phyloP scores from a whole-genome alignment of 164 flowering plant species.

The Pachysandra terminalis region DNA sequence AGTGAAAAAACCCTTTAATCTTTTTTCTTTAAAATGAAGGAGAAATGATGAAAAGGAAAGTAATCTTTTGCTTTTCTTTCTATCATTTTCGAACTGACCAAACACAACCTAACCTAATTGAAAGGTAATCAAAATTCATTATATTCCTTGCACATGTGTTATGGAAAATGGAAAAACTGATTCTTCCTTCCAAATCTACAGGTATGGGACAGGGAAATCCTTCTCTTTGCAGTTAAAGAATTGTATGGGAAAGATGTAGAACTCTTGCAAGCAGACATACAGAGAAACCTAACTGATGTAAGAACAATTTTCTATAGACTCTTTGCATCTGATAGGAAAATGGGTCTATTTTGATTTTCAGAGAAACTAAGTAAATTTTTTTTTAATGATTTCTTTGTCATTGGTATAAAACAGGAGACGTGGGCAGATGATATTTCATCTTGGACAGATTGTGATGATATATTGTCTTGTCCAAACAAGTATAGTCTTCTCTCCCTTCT shows the following conservation, averaged over 20 bases:
- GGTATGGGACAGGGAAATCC: slow-evolving; percentile 99
- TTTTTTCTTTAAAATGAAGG: too few relatives aligned
- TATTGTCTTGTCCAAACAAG: slow-evolving; percentile 64
- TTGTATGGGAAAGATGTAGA: slow-evolving; percentile 64
- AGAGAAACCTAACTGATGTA: slow-evolving; percentile 70
- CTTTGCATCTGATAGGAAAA: background rate
- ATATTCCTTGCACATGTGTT: too few relatives aligned
- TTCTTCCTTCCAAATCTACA: slow-evolving; percentile 14
- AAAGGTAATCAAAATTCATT: too few relatives aligned
- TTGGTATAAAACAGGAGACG: slow-evolving; percentile 40
- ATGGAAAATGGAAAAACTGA: too few relatives aligned
- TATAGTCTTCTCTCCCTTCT: slow-evolving; percentile 16
- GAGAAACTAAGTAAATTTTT: background rate
- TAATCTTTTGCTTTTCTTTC: too few relatives aligned
- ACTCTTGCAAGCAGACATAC: slow-evolving; percentile 59
- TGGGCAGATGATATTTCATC: slow-evolving; percentile 63
- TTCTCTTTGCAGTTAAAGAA: slow-evolving; percentile 63
- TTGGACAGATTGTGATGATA: slow-evolving; percentile 70
- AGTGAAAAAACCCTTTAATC: too few relatives aligned
- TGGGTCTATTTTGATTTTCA: background rate
- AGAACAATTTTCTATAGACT: slow-evolving; percentile 11
- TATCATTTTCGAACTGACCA: too few relatives aligned
- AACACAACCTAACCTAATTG: too few relatives aligned
- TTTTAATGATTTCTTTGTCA: background rate
- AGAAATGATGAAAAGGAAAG: too few relatives aligned